Conservation (phyloP, 495 filamentous ascomycete genomes). For the Lasiosphaeria miniovina region DNA sequence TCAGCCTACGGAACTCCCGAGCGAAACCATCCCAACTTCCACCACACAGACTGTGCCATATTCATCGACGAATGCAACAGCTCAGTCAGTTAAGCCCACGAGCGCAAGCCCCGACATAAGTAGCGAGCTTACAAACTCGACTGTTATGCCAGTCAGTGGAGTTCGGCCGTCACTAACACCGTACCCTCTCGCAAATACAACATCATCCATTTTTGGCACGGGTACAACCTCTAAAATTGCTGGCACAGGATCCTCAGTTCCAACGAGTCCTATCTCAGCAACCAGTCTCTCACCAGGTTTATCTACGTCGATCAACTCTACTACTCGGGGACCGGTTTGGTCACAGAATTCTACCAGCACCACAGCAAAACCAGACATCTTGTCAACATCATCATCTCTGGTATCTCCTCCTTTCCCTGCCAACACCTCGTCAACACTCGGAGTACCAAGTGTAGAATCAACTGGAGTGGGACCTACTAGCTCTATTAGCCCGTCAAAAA, state of each 20-base stretch:
- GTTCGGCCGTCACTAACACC: conserved; percentile 7
- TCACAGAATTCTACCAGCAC: background rate
- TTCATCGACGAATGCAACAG: conserved; percentile 21
- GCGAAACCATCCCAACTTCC: background rate
- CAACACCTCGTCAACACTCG: background rate
- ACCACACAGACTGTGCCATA: conserved; percentile 8
- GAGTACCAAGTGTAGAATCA: background rate
- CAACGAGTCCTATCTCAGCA: conserved; percentile 7
- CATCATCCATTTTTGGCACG: conserved; percentile 1
- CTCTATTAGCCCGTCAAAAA: background rate
- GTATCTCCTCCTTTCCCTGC: conserved; percentile 11
- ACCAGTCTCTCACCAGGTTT: conserved; percentile 22
- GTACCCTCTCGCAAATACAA: conserved; percentile 21
- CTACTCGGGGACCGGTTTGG: background rate
- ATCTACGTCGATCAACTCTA: conserved; percentile 23
- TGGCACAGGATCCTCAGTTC: conserved; percentile 6
- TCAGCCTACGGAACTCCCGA: background rate
- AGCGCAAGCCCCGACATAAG: background rate
- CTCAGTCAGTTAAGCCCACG: conserved; percentile 9
- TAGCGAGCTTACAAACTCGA: background rate
- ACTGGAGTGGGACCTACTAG: background rate
- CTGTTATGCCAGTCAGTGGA: background rate
- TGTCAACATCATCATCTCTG: conserved; percentile 1
- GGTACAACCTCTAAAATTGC: background rate
- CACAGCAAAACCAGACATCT: background rate